Evolutionary conservation across 2,329 filamentous ascomycete genomes (phyloP), one percentile per base, ranked within the genome.

Genomic region (Penicillium digitatum): DNA sequence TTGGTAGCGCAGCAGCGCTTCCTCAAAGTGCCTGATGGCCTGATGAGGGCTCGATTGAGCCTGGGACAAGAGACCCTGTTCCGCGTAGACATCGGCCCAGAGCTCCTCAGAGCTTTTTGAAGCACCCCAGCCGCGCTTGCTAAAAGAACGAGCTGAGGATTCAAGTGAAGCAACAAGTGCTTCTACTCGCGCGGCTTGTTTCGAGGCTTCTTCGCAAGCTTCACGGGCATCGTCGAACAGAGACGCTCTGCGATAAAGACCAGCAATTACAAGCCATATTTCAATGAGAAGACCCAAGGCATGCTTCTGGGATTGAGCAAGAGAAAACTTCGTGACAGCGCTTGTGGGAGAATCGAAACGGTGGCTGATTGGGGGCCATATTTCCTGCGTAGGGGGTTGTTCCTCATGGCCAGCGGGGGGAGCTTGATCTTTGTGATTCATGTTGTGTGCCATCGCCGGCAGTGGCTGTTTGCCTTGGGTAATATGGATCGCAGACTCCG

Each of bases 261-360:
- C 88, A 2, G 90, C 88, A 58, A 96, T 90, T 69, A 94, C 87
- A 9, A 96, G 79, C 94, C 94, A 99, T 31, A 96, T 86, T 61
- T 87, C 87, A 20, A 91, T 78, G 16, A 99, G 73, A 11, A 86
- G 68, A 5, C 78, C 78, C 12, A 84, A 74, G 16, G 79, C 81
- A 55, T 84, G 81, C 51, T 79, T 80, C 48, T 82, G 78, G 47
- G 79, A 77, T 57, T 82, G 78, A 9, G 77, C 58, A 20, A 74
- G 70, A 2, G 80, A 74, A 54, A 83, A 82, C 49, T 76, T 76
- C 38, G 81, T 79, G 29, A 79, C 46, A 60, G 75, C 60, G 65
- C 72, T 61, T 16, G 73, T 72, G 1, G 72, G 73, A 12, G 74
- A 74, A 45, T 73, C 69, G 46, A 73, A 75, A n/a, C 69, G 67